Conservation (phyloP, 495 filamentous ascomycete genomes). For the Aspergillus conjunctus region DNA sequence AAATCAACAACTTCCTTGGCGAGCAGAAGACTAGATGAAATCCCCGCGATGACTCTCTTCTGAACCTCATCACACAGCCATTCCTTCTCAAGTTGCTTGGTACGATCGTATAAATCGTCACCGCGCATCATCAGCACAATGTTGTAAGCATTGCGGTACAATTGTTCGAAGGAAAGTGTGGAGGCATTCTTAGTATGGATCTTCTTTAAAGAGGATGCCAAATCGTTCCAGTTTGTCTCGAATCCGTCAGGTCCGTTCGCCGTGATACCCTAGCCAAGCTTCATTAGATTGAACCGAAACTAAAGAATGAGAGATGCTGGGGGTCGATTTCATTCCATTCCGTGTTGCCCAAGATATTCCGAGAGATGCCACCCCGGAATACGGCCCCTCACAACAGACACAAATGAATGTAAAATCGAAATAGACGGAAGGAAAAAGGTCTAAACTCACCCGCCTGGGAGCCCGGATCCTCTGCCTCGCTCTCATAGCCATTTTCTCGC, state of each 20-base stretch:
- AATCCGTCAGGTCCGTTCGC: conserved; percentile 67
- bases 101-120: conserved; percentile 76
- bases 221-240: conserved; percentile 75
- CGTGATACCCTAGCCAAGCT: conserved; percentile 50
- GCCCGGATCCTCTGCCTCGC: conserved; percentile 71
- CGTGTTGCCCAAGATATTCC: neutral
- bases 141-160: conserved; percentile 95
- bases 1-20: conserved; percentile 43
- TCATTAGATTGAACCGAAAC: conserved; percentile 19
- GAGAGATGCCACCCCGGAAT: neutral
- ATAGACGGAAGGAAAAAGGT: neutral
- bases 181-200: conserved; percentile 95
- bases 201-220: conserved; percentile 72
- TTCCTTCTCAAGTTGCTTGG: conserved; percentile 74
- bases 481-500: conserved; percentile 61
- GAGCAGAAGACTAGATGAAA: conserved; percentile 60
- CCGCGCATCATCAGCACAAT: conserved; percentile 89
- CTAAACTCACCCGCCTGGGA: conserved; percentile 64
- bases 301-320: neutral
- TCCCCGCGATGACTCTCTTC: conserved; percentile 59
- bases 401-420: neutral
- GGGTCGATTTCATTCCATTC: neutral
- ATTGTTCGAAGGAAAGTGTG: conserved; percentile 86
- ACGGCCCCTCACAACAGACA: neutral
- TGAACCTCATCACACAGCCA: conserved; percentile 76